These are phyloP conservation scores for Trametes elegans DNA, from an alignment of 768 basidiomycete genomes.

Conservation along the genomic window DNA sequence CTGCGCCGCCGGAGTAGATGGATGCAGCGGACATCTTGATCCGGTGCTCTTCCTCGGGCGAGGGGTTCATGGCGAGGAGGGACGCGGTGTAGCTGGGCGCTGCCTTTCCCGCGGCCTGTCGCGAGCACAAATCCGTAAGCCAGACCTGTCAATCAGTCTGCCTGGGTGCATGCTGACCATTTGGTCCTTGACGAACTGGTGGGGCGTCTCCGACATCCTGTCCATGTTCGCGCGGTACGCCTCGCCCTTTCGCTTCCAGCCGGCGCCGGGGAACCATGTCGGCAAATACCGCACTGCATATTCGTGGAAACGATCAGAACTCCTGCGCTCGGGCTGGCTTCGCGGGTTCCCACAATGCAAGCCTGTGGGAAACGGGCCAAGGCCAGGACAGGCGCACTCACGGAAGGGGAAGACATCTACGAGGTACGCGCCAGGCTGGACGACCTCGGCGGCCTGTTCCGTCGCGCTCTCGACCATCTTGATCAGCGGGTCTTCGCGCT, in stretches of 20 bases:
- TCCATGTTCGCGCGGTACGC: slow-evolving; percentile 23
- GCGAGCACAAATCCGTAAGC: neutral
- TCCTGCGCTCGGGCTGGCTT: neutral
- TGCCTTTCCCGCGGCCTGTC: slow-evolving; percentile 21
- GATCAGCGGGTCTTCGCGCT: slow-evolving; percentile 22
- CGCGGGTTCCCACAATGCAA: no score
- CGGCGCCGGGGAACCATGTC: slow-evolving; percentile 41
- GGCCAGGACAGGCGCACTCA: slow-evolving; percentile 9
- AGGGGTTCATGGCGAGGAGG: slow-evolving; percentile 36
- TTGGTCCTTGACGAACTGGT: slow-evolving; percentile 31
- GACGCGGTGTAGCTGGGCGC: slow-evolving; percentile 22
- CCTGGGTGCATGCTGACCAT: slow-evolving; percentile 25
- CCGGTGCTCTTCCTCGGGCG: slow-evolving; percentile 53
- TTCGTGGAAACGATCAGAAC: neutral
- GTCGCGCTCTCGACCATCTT: slow-evolving; percentile 21
- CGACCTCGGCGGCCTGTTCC: slow-evolving; percentile 22
- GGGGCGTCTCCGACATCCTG: slow-evolving; percentile 27
- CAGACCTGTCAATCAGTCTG: neutral
- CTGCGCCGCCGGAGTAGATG: slow-evolving; percentile 15
- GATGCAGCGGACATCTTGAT: slow-evolving; percentile 55
- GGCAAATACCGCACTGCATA: slow-evolving; percentile 30
- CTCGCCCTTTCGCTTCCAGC: slow-evolving; percentile 34
- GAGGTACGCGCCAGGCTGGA: slow-evolving; percentile 34
- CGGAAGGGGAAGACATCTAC: slow-evolving; percentile 34
- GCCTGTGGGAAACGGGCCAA: neutral